Conservation (phyloP, 2,329 filamentous ascomycete species). For the Apiospora marii region DNA sequence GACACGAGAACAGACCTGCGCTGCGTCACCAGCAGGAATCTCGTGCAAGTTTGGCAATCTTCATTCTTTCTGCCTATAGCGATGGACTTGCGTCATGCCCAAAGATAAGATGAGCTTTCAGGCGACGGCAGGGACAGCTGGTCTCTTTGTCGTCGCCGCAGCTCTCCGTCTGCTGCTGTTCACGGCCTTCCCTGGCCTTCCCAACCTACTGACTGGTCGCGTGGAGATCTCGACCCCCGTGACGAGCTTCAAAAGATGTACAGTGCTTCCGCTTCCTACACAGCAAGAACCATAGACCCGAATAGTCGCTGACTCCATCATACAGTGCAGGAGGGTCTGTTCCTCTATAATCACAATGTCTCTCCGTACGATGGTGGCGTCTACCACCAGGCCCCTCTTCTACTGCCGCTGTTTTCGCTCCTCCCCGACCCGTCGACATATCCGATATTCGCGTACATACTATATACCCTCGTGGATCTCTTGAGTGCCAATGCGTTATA, state of each 20-base stretch:
- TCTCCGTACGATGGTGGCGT: slow-evolving; percentile 96
- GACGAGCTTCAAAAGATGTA: slow-evolving; percentile 97
- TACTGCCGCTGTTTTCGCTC: slow-evolving; percentile 90
- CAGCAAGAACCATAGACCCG: not conserved
- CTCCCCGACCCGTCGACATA: slow-evolving; percentile 74
- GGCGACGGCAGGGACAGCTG: slow-evolving; percentile 59
- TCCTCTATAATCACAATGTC: slow-evolving; percentile 94
- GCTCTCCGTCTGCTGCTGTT: slow-evolving; percentile 83
- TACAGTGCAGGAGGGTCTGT: slow-evolving; percentile 88
- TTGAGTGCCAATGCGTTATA: slow-evolving; percentile 82
- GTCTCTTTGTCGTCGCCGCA: slow-evolving; percentile 79
- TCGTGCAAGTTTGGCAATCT: not conserved
- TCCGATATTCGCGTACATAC: slow-evolving; percentile 77
- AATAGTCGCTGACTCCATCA: not conserved
- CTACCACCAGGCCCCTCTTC: slow-evolving; percentile 81
- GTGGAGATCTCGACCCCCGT: slow-evolving; percentile 97
- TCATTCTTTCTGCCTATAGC: slow-evolving; percentile 29
- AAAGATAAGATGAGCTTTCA: slow-evolving; percentile 47
- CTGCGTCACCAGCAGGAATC: not conserved
- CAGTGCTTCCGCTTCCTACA: slow-evolving; percentile 41
- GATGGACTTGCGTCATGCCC: slow-evolving; percentile 43
- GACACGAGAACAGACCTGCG: slow-evolving; percentile 16
- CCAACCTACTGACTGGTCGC: slow-evolving; percentile 84
- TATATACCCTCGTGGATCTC: slow-evolving; percentile 85
- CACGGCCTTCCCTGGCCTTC: slow-evolving; percentile 80